Conservation (phyloP, 192 early-diverging fungal genomes). For the Backusella morwellensis region DNA sequence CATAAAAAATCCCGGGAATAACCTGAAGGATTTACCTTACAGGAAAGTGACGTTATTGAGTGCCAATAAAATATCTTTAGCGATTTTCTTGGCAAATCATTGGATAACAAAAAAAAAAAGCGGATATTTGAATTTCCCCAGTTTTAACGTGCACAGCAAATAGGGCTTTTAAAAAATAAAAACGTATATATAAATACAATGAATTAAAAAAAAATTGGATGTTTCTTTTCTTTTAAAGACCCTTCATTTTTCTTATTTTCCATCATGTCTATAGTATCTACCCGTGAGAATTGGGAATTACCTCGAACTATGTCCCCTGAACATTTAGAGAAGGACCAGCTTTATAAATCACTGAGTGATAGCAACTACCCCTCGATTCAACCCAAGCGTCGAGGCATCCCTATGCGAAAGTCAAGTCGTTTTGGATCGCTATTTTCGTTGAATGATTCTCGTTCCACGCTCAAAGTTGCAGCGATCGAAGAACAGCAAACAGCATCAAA, state of each 20-base stretch:
- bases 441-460: not conserved
- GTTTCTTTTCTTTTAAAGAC: slow-evolving; percentile 2
- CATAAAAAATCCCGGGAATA: no score
- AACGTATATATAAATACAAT: not conserved
- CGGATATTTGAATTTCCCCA: not conserved
- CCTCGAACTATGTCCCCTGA: not conserved
- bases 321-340: not conserved
- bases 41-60: not conserved
- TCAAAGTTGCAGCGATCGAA: not conserved
- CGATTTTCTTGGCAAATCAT: not conserved
- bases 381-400: not conserved
- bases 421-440: slow-evolving; percentile 1
- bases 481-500: not conserved
- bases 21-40: not conserved
- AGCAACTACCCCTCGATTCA: not conserved
- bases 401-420: not conserved
- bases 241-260: not conserved
- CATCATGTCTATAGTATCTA: not conserved
- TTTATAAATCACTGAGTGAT: not conserved
- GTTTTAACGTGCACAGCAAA: not conserved
- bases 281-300: not conserved
- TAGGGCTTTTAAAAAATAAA: not conserved
- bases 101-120: not conserved
- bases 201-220: not conserved
- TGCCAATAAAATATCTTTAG: not conserved